Base-by-base conservation (phyloP, 352 stramenopile genomes). In the Nothophytophthora sp. region DNA sequence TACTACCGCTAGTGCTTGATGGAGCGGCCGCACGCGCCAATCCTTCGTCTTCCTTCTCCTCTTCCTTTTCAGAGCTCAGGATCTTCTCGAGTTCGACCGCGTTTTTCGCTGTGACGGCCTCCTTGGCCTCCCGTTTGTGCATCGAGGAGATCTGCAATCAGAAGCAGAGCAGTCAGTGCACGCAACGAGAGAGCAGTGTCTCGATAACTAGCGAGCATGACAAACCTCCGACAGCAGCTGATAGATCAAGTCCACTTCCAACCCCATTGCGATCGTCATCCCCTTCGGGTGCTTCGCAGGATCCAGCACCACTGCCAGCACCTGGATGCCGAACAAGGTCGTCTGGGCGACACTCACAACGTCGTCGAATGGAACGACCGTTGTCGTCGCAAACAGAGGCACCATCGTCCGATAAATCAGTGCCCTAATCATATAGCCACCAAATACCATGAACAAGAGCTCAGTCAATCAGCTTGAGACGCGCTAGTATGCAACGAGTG, bases 381-480 rank as follows among this genome's bases (percentile, higher is more conserved):
- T 88, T 23, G 76, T 92, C 19, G 70, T 76, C 6, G 77, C 70
- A 45, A 92, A 88, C 20, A 92, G 50, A 13, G 82, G 82, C 20
- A 92, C 68, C 82, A 92, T 81, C 12, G 77, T 82, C 13, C 80
- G 79, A 55, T 86, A 90, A 53, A 92, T 73, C 45, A 88, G 48
- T 7, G 67, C 67, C n/a, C 76, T 87, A n/a, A n/a, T n/a, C n/a
- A n/a, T n/a, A n/a, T n/a, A n/a, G 45, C n/a, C n/a, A n/a, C n/a
- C n/a, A n/a, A n/a, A n/a, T n/a, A n/a, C n/a, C n/a, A n/a, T n/a
- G n/a, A n/a, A n/a, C n/a, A n/a, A n/a, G n/a, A n/a, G n/a, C n/a
- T n/a, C n/a, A n/a, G n/a, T n/a, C n/a, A n/a, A n/a, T n/a, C n/a
- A n/a, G n/a, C n/a, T n/a, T n/a, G n/a, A n/a, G n/a, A n/a, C n/a